Evolutionary conservation across 225 moss, liverwort and hornwort genomes (phyloP).

Genomic region (Lunularia cruciata): DNA sequence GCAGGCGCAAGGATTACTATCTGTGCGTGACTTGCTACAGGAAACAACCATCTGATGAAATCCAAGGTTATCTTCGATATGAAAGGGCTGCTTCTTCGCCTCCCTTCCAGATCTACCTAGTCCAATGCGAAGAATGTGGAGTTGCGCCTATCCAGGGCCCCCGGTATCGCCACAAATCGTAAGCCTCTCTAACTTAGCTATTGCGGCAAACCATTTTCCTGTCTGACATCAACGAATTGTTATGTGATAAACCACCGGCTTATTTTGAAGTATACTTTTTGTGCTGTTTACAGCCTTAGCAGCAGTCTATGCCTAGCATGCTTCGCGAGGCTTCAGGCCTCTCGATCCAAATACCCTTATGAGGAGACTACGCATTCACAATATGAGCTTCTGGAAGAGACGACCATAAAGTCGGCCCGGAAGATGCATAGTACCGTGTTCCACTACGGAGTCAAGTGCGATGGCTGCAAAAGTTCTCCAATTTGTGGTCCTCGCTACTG

Average conservation of each 20-base stretch:
- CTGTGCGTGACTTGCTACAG: constrained; percentile 22
- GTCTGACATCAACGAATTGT: no score
- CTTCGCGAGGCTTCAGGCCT: background rate
- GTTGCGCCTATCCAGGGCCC: constrained; percentile 31
- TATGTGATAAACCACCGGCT: no score
- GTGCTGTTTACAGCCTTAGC: no score
- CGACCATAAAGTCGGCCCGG: constrained; percentile 17
- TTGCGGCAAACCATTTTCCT: no score
- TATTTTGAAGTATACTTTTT: no score
- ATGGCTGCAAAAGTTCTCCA: constrained; percentile 23
- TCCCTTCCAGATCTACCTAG: constrained; percentile 25
- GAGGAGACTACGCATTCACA: constrained; percentile 1
- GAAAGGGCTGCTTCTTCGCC: constrained; percentile 19
- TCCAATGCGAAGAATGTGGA: constrained; percentile 25
- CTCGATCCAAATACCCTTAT: background rate
- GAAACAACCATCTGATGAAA: constrained; percentile 17
- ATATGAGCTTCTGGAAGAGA: constrained; percentile 16
- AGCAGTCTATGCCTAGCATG: constrained; percentile 22
- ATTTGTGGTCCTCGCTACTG: constrained; percentile 33
- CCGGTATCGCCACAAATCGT: constrained; percentile 28
- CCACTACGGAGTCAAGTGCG: constrained; percentile 27
- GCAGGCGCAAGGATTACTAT: constrained; percentile 28
- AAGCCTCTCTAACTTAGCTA: background rate
- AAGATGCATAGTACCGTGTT: constrained; percentile 17
- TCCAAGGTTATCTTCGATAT: constrained; percentile 16